Percentiles rank a stretch among this genome's conserved stretches.
These are phyloP conservation scores for Mycena venus DNA, from an alignment of 768 basidiomycete species.

Conservation along the genomic window DNA sequence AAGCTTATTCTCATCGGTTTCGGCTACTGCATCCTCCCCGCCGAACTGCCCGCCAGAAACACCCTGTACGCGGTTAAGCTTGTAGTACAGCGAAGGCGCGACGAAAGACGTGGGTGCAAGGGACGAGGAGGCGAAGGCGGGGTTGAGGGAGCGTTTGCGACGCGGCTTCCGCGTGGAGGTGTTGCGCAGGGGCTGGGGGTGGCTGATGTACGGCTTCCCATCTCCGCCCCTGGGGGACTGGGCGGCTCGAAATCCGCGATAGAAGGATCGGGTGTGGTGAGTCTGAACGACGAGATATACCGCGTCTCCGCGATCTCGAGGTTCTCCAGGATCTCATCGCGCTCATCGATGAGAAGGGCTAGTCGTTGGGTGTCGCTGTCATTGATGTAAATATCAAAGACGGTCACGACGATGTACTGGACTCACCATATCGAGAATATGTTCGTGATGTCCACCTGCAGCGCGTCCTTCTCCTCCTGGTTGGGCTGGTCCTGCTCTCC, in stretches of 20 bases:
- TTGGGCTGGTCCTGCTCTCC: conserved; percentile 57
- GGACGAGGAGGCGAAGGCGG: conserved; percentile 77
- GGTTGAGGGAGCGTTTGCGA: conserved; percentile 66
- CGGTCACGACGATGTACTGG: conserved; percentile 5
- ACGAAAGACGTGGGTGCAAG: conserved; percentile 83
- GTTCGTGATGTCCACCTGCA: conserved; percentile 77
- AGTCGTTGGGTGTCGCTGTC: conserved; percentile 77
- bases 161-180: conserved; percentile 50
- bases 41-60: conserved; percentile 72
- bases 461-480: conserved; percentile 55
- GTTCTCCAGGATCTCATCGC: conserved; percentile 83
- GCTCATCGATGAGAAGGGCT: conserved; percentile 78
- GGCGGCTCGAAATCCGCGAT: conserved; percentile 69
- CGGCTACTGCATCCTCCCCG: conserved; percentile 21
- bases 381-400: conserved; percentile 1
- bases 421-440: conserved; percentile 81
- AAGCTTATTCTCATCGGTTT: conserved; percentile 53
- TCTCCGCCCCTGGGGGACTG: conserved; percentile 55
- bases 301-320: conserved; percentile 85
- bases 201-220: conserved; percentile 72
- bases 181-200: conserved; percentile 70
- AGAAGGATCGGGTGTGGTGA: conserved; percentile 82
- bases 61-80: conserved; percentile 72
- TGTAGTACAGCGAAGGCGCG: conserved; percentile 85
- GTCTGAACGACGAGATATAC: conserved; percentile 82